Percentiles rank a stretch among this genome's conserved stretches.
Evolutionary conservation across 2,329 filamentous ascomycete genomes (phyloP).

Genomic region (Fusarium sarcochroum): DNA sequence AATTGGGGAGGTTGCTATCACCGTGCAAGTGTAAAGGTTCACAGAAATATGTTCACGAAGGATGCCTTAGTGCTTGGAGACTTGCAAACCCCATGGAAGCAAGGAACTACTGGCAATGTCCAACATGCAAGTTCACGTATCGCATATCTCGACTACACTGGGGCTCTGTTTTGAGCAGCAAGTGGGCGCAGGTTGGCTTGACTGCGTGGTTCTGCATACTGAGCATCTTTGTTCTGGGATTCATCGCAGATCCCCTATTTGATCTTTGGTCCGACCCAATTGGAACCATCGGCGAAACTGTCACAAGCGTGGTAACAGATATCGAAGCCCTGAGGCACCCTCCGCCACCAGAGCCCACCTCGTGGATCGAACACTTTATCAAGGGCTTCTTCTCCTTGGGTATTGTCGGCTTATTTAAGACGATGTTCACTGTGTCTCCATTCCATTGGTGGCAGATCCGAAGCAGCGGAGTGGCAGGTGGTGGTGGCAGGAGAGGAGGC

Average conservation of each 20-base stretch:
- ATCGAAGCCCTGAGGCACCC: constrained; percentile 54
- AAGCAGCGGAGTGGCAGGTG: constrained; percentile 67
- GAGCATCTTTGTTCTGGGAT: constrained; percentile 86
- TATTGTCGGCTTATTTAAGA: constrained; percentile 86
- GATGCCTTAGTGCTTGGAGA: constrained; percentile 87
- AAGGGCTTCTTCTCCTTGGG: constrained; percentile 94
- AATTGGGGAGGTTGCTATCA: constrained; percentile 83
- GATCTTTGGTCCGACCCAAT: constrained; percentile 87
- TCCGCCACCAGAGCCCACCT: constrained; percentile 64
- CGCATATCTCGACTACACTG: constrained; percentile 82
- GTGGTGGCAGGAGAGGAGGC: constrained; percentile 66
- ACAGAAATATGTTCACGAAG: constrained; percentile 94
- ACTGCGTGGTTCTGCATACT: constrained; percentile 80
- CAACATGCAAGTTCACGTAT: constrained; percentile 89
- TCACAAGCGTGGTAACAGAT: constrained; percentile 62
- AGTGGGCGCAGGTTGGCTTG: constrained; percentile 75
- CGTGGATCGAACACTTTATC: constrained; percentile 86
- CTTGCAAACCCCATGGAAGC: constrained; percentile 74
- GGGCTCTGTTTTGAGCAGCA: constrained; percentile 78
- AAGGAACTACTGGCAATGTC: constrained; percentile 88
- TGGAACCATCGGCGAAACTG: constrained; percentile 69
- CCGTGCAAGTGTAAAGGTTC: constrained; percentile 96
- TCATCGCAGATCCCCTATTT: constrained; percentile 92
- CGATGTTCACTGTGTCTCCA: constrained; percentile 79
- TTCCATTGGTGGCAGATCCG: constrained; percentile 85